These are phyloP conservation scores for Xylariaceae sp. DNA, from an alignment of 2,329 filamentous ascomycete genomes.

Conservation along the genomic window DNA sequence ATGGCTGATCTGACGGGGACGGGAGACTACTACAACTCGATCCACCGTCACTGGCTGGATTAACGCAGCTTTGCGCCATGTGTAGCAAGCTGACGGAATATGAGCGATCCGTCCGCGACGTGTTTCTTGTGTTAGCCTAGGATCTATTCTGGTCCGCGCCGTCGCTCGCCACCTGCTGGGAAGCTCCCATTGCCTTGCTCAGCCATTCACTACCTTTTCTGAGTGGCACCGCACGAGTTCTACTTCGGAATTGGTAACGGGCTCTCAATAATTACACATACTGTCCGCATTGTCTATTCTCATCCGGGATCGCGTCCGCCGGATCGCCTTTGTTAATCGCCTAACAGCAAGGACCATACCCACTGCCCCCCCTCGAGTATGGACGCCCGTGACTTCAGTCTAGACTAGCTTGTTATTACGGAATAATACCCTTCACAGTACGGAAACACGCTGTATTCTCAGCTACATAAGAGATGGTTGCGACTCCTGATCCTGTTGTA, in stretches of 20 bases:
- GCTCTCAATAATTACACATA: too few relatives aligned
- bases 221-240: conserved; percentile 1
- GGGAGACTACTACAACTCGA: neutral
- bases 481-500: conserved; percentile 27
- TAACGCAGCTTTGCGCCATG: conserved; percentile 20
- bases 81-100: conserved; percentile 1
- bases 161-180: conserved; percentile 5
- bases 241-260: too few relatives aligned
- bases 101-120: conserved; percentile 18
- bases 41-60: conserved; percentile 2
- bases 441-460: neutral
- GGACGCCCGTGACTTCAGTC: conserved; percentile 21
- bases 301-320: neutral
- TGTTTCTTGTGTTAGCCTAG: conserved; percentile 18
- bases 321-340: neutral
- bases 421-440: neutral
- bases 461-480: conserved; percentile 26
- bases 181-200: conserved; percentile 2
- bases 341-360: neutral
- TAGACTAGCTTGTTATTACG: conserved; percentile 15
- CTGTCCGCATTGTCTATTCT: too few relatives aligned
- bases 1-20: conserved; percentile 2
- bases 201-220: conserved; percentile 2
- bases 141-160: conserved; percentile 11
- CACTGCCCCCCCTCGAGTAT: conserved; percentile 21